Base-by-base conservation (phyloP, 2,329 filamentous ascomycete species). In the Colletotrichum higginsianum region DNA sequence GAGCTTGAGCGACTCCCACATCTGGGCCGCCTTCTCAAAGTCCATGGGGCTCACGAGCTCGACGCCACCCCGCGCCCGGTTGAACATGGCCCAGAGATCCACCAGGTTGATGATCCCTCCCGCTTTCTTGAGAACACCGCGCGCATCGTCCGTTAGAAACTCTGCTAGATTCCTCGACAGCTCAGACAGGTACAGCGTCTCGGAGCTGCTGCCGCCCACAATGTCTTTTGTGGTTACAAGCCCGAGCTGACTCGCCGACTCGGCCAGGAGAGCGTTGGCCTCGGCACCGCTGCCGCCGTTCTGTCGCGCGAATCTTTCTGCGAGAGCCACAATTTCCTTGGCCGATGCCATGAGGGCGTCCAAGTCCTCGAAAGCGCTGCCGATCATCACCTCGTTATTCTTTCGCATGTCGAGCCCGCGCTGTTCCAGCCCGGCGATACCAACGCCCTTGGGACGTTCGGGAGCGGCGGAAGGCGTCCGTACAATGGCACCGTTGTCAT, bases 301-400 rank as follows among this genome's bases (percentile, higher is more conserved):
- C 23, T 95, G 93, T 15, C 90, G 87, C 2, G 94, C 91, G 76
- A 98, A 96, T 18, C 91, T 91, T 81, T 98, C 96, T 0, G 96
- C 96, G 52, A 99, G 90, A 6, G 95, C 94, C 61, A 98, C 92
- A 60, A 99, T 94, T 79, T 99, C 94, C 79, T 98, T 98, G 6
- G 96, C 96, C 4, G 96, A 98, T 3, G 95, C 94, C 96, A 98
- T 99, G 47, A 99, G 86, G 4, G 96, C 95, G 79, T 98, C 96
- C 0, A 99, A 88, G 78, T 99, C 96, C 79, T 98, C 96, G 77
- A 99, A 99, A 0, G 96, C 95, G 75, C 90, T 95, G 35, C 96
- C 96, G 74, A 99, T 98, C 61, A 98, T 92, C 12, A 94, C 84
- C 81, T 98, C 95, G 76, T 98, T 98, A 80, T 97, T 98, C 83